Base-by-base conservation (phyloP, 2,329 filamentous ascomycete species). In the Trichophaea hybrida region DNA sequence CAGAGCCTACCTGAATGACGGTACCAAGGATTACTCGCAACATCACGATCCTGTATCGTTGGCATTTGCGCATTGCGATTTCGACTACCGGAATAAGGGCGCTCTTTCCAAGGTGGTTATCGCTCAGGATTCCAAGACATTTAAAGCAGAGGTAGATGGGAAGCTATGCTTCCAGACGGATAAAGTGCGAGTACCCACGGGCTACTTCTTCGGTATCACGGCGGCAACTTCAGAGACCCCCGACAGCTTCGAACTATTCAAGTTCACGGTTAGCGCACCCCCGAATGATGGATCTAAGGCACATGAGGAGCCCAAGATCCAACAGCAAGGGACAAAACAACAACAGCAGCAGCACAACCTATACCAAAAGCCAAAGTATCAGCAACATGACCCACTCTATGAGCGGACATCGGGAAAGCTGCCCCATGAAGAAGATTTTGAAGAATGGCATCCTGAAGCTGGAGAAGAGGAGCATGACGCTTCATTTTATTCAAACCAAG, bases 201-300 rank as follows among this genome's bases (percentile, higher is more conserved):
- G 87, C 66, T 94, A 97, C 75, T 80, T 80, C 71, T 87, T 95
- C 66, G 93, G 93, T 68, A 75, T 98, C 67, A 88, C 86, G 10
- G 93, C 91, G 46, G 86, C 88, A 13, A 91, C 88, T 2, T 86
- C 88, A 34, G 91, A 97, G 66, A 90, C 83, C 68, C 89, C 93
- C 0, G 93, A 98, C 74, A 94, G 88, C 4, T 94, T 96, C 69
- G 93, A 98, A 73, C 73, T 95, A 66, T 93, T 90, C 77, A 94
- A 91, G 71, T 80, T 97, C 70, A 78, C 86, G 38, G 80, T 93
- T 55, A 81, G 83, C 55, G 58, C 61, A 33, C 48, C 62, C 13
- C 57, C 64, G 69, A 83, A 79, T 8, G 79, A 81, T 32, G 24
- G 24, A 24, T 24, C 24, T 24, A 71, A 71, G 34, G 71, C 69